Evolutionary conservation across 768 basidiomycete species (phyloP).

Genomic region (Amanita phalloides): DNA sequence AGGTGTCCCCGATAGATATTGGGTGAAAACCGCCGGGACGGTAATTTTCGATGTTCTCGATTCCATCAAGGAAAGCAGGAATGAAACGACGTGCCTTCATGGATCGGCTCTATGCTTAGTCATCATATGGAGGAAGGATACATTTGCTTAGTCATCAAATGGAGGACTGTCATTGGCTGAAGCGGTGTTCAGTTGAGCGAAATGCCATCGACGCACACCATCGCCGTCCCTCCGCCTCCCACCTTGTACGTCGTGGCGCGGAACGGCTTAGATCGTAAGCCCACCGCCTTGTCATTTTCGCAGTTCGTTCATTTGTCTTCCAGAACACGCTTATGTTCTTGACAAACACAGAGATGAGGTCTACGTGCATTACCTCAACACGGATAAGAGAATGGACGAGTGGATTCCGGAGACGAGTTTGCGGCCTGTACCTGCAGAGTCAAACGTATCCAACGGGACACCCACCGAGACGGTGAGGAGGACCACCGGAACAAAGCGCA

Average conservation of each 20-base stretch:
- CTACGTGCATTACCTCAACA: slow-evolving; percentile 64
- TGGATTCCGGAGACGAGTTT: slow-evolving; percentile 45
- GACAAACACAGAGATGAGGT: slow-evolving; percentile 38
- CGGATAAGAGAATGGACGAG: slow-evolving; percentile 67
- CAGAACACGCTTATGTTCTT: slow-evolving; percentile 43
- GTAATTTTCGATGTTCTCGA: slow-evolving; percentile 39
- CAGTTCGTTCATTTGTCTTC: slow-evolving; percentile 5
- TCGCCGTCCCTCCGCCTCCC: slow-evolving; percentile 14
- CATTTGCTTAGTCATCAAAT: not conserved
- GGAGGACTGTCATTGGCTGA: not conserved
- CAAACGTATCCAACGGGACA: slow-evolving; percentile 20
- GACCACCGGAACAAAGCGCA: slow-evolving; percentile 7
- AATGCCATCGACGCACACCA: slow-evolving; percentile 22
- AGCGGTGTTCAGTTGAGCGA: not conserved
- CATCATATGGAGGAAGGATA: no score
- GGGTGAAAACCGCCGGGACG: slow-evolving; percentile 42
- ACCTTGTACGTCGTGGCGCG: slow-evolving; percentile 22
- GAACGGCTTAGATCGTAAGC: slow-evolving; percentile 22
- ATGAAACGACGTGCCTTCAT: not conserved
- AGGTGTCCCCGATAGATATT: slow-evolving; percentile 35
- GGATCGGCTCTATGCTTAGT: no score
- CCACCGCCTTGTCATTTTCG: slow-evolving; percentile 4
- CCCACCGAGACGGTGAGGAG: slow-evolving; percentile 3
- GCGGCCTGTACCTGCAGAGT: slow-evolving; percentile 16
- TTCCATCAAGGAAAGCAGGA: slow-evolving; percentile 17